phyloP scores from a whole-genome alignment of 2,329 filamentous ascomycete species.

The Alternaria ethzedia region DNA sequence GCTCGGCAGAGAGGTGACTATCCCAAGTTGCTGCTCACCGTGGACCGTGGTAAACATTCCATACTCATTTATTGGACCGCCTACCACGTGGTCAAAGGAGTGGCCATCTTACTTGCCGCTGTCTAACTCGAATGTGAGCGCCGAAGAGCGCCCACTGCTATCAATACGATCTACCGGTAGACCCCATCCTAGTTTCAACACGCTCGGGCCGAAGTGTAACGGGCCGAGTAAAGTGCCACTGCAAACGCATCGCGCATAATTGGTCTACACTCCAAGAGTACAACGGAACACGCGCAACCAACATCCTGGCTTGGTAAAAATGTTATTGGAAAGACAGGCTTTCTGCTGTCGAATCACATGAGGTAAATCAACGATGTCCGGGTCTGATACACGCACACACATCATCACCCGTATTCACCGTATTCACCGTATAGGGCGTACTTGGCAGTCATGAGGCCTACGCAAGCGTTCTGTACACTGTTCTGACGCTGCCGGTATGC shows the following conservation, averaged over 20 bases:
- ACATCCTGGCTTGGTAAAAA: neutral
- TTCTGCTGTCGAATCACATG: neutral
- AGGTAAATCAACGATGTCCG: neutral
- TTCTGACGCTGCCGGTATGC: neutral
- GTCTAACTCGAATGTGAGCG: neutral
- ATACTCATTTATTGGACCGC: neutral
- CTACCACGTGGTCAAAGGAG: slow-evolving; percentile 8
- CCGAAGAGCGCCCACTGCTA: neutral
- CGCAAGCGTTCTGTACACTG: neutral
- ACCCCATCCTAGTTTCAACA: neutral
- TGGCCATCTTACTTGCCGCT: neutral
- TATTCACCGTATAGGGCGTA: neutral
- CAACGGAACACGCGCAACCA: neutral
- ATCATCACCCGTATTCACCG: neutral
- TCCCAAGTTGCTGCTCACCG: neutral
- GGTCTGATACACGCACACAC: neutral
- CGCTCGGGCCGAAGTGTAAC: neutral
- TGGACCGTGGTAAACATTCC: neutral
- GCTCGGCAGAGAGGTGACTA: neutral
- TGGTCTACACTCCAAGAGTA: neutral
- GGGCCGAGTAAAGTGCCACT: slow-evolving; percentile 1
- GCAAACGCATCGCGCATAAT: slow-evolving; percentile 3
- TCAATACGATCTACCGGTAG: neutral
- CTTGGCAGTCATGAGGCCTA: neutral
- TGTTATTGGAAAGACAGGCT: neutral